Conservation (phyloP, 1,139 yeast genomes). For the Nakaseomyces uthaithaninus region DNA sequence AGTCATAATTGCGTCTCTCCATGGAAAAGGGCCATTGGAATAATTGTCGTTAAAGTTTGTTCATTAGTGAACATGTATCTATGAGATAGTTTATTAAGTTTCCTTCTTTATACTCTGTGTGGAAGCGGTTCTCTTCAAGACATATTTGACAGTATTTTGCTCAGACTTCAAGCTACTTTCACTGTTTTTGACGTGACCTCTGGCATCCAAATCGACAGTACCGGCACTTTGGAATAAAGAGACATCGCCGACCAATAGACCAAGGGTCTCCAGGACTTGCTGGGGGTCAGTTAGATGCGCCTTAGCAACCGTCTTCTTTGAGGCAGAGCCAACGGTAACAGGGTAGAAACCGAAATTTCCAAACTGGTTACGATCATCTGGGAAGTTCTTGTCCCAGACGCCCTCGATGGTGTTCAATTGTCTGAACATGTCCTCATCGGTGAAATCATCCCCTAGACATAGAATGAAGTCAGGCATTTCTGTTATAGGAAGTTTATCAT, state of each 20-base stretch:
- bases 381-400: slow-evolving; percentile 33
- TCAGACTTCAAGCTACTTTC: slow-evolving; percentile 33
- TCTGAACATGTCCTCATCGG: slow-evolving; percentile 95
- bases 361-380: slow-evolving; percentile 37
- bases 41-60: too few species aligned
- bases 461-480: slow-evolving; percentile 72
- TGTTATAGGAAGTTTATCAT: slow-evolving; percentile 37
- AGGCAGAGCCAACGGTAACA: slow-evolving; percentile 92
- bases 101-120: slow-evolving; percentile 10
- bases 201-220: slow-evolving; percentile 60
- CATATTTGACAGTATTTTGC: slow-evolving; percentile 27
- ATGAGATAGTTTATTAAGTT: too few species aligned
- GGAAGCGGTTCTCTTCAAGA: slow-evolving; percentile 24
- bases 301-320: slow-evolving; percentile 79
- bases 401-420: slow-evolving; percentile 57
- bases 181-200: slow-evolving; percentile 50
- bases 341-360: slow-evolving; percentile 68
- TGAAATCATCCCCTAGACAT: slow-evolving; percentile 90
- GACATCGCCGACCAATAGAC: slow-evolving; percentile 66
- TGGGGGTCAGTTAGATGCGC: slow-evolving; percentile 82
- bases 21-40: too few species aligned
- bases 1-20: too few species aligned
- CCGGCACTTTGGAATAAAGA: slow-evolving; percentile 72
- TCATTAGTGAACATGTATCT: too few species aligned
- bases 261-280: slow-evolving; percentile 79